These are phyloP conservation scores for Microascus cirrosus DNA, from an alignment of 2,329 filamentous ascomycete genomes.

Conservation along the genomic window DNA sequence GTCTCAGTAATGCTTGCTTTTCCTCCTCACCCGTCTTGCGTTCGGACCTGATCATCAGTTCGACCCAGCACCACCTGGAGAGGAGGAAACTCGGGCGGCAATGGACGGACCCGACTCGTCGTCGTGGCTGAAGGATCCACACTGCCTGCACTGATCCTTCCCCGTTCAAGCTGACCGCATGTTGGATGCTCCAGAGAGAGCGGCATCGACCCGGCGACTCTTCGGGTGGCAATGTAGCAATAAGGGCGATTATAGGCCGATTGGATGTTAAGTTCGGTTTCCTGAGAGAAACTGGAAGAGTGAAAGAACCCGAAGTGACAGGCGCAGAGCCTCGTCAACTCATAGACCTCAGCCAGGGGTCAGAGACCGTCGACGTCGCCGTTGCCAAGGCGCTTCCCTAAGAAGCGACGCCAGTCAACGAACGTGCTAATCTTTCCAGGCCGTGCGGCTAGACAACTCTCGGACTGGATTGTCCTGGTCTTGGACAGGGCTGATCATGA, in stretches of 20 bases:
- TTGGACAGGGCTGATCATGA: neutral
- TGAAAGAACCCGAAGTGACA: neutral
- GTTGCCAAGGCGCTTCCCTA: neutral
- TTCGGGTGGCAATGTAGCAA: too few relatives aligned
- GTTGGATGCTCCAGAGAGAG: neutral
- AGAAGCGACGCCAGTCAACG: neutral
- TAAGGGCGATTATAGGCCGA: too few relatives aligned
- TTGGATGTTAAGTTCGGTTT: neutral
- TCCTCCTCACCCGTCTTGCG: neutral
- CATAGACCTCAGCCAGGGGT: neutral
- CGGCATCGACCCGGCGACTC: too few relatives aligned
- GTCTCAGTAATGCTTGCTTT: neutral
- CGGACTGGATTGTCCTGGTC: neutral
- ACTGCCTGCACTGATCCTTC: neutral
- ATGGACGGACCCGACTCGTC: neutral
- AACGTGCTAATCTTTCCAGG: neutral
- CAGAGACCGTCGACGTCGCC: neutral
- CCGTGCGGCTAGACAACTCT: neutral
- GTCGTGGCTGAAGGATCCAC: neutral
- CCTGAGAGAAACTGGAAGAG: neutral
- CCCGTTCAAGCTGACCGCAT: neutral
- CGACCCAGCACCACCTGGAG: neutral
- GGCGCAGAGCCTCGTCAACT: neutral
- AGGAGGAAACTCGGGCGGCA: neutral
- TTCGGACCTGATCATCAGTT: neutral